Evolutionary conservation across 306 rosid species (phyloP).

Genomic region (Cyamopsis tetragonoloba): DNA sequence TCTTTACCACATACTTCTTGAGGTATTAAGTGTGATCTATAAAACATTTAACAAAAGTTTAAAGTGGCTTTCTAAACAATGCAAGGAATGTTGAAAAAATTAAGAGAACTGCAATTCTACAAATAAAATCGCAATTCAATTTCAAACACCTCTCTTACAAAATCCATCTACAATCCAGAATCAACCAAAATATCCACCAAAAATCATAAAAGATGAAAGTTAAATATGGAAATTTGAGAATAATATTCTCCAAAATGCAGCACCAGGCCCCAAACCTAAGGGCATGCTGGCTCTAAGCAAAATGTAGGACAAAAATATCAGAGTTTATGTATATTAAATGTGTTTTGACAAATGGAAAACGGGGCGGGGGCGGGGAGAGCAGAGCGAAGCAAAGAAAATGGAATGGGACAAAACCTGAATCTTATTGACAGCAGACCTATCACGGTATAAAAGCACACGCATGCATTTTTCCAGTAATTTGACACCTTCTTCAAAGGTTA

Average conservation of each 20-base stretch:
- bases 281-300: not conserved
- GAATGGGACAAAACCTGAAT: slow-evolving; percentile 53
- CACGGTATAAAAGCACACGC: slow-evolving; percentile 94
- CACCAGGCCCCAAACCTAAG: not conserved
- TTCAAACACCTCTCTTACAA: not conserved
- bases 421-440: slow-evolving; percentile 63
- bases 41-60: not conserved
- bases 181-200: not conserved
- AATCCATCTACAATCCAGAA: slow-evolving; percentile 5
- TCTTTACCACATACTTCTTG: slow-evolving; percentile 4
- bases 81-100: not conserved
- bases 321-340: not conserved
- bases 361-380: not conserved
- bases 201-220: not conserved
- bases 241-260: not conserved
- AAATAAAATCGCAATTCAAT: not conserved
- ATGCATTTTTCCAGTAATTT: slow-evolving; percentile 93
- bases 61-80: not conserved
- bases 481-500: slow-evolving; percentile 88
- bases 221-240: not conserved
- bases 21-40: not conserved
- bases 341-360: not conserved
- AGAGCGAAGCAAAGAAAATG: not conserved
- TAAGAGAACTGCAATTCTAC: not conserved
- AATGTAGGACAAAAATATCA: not conserved